These are phyloP conservation scores for Linum trigynum DNA, from an alignment of 345 rosid genomes.

Conservation along the genomic window DNA sequence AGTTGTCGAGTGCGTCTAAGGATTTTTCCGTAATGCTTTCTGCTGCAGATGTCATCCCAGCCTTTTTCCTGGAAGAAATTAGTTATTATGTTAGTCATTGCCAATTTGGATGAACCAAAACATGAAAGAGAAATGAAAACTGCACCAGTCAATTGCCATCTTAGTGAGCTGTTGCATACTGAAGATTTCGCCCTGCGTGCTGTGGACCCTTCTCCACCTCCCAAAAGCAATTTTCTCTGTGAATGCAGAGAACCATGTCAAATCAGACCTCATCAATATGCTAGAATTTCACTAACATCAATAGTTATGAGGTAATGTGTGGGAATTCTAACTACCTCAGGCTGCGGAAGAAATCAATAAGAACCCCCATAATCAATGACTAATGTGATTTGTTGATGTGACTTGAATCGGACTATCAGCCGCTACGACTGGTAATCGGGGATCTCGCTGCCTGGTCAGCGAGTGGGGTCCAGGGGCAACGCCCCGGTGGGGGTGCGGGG, in stretches of 20 bases:
- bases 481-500: too few species aligned
- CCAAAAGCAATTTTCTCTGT: slow-evolving; percentile 88
- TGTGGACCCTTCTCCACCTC: slow-evolving; percentile 92
- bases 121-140: neutral
- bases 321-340: neutral
- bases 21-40: slow-evolving; percentile 94
- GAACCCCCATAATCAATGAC: neutral
- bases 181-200: slow-evolving; percentile 72
- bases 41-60: slow-evolving; percentile 92
- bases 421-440: too few species aligned
- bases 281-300: too few species aligned
- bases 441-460: too few species aligned
- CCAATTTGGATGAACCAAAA: neutral
- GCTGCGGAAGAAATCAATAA: slow-evolving; percentile 22
- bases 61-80: slow-evolving; percentile 52
- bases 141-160: neutral
- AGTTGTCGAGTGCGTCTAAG: slow-evolving; percentile 86
- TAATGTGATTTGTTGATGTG: too few species aligned
- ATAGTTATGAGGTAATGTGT: neutral
- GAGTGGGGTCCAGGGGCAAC: too few species aligned
- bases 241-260: slow-evolving; percentile 11
- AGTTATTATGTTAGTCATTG: too few species aligned
- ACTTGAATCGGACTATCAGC: too few species aligned
- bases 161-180: slow-evolving; percentile 34
- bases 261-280: neutral